phyloP scores from a whole-genome alignment of 768 basidiomycete genomes.

The Boletus coccyginus region DNA sequence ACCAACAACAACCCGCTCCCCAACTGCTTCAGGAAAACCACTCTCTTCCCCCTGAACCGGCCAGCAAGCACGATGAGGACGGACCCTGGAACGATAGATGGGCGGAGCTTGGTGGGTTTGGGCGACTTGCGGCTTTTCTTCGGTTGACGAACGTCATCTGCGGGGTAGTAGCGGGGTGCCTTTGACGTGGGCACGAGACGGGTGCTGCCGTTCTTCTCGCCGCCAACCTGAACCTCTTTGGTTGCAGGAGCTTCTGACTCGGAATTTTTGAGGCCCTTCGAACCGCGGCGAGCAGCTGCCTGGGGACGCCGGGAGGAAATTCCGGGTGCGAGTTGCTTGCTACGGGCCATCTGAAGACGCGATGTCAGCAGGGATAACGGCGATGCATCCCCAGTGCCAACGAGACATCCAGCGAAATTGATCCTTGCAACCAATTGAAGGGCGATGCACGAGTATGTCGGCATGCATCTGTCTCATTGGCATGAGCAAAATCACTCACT shows the following conservation, averaged over 20 bases:
- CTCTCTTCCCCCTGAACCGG: constrained; percentile 96
- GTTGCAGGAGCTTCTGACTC: constrained; percentile 59
- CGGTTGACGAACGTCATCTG: constrained; percentile 88
- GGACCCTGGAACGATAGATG: constrained; percentile 89
- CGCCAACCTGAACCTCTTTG: constrained; percentile 81
- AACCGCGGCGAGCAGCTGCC: constrained; percentile 75
- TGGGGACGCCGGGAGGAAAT: constrained; percentile 81
- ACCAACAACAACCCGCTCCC: constrained; percentile 90
- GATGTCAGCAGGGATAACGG: constrained; percentile 16
- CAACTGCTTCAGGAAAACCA: constrained; percentile 97
- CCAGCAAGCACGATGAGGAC: constrained; percentile 96
- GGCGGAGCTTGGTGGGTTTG: constrained; percentile 75
- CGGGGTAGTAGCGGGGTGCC: constrained; percentile 90
- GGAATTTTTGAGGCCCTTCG: constrained; percentile 81
- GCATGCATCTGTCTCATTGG: background rate
- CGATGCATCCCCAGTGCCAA: constrained; percentile 34
- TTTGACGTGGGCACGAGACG: constrained; percentile 84
- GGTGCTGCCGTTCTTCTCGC: constrained; percentile 87
- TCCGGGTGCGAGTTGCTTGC: constrained; percentile 78
- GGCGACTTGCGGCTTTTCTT: constrained; percentile 90
- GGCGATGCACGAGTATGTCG: background rate
- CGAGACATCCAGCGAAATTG: constrained; percentile 33
- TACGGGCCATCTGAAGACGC: constrained; percentile 74
- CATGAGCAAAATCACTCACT: constrained; percentile 36
- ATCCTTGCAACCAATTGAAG: constrained; percentile 2